Evolutionary conservation across 202 grass and related monocot species (phyloP), one percentile per base, ranked within the genome.

Genomic region (Panicum virgatum): DNA sequence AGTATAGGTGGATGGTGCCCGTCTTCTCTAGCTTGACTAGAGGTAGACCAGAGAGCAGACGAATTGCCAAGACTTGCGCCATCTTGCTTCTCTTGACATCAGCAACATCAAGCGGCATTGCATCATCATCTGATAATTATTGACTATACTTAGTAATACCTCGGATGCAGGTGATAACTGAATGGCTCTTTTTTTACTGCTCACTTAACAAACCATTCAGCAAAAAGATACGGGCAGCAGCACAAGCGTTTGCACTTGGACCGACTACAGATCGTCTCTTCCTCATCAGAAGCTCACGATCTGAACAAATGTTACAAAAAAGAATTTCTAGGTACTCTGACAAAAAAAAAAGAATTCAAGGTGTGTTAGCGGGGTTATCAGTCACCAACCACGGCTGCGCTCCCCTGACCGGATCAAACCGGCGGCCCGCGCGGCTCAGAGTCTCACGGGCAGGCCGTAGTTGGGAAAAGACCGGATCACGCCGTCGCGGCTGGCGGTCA

Each of bases 381-480:
- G 16, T 50, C 27, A 36, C 46, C 69, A 72, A 34, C 45, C 3
- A 50, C 7, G 27, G 68, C 26, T 11, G 23, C 11, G 4, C 42
- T 45, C n/a, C 40, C 5, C 25, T 11, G 43, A 30, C 67, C 9
- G 27, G 44, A 46, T n/a, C n/a, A n/a, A n/a, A n/a, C n/a, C n/a
- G n/a, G n/a, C n/a, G n/a, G n/a, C n/a, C n/a, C n/a, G n/a, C n/a
- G n/a, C n/a, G n/a, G n/a, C n/a, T n/a, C n/a, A 96, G 40, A 89
- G 44, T 25, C 80, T 93, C 43, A 87, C 72, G 12, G 96, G 96
- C 75, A 99, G 70, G 44, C 96, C 96, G 20, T 94, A 99, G 76
- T 99, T 96, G 80, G 88, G 83, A 78, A 94, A 99, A 20, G 87
- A 92, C 61, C 91, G 85, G 64, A 99, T 92, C 37, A 91, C 76